Evolutionary conservation across 495 filamentous ascomycete genomes (phyloP).

Genomic region (Daldinia grandis): DNA sequence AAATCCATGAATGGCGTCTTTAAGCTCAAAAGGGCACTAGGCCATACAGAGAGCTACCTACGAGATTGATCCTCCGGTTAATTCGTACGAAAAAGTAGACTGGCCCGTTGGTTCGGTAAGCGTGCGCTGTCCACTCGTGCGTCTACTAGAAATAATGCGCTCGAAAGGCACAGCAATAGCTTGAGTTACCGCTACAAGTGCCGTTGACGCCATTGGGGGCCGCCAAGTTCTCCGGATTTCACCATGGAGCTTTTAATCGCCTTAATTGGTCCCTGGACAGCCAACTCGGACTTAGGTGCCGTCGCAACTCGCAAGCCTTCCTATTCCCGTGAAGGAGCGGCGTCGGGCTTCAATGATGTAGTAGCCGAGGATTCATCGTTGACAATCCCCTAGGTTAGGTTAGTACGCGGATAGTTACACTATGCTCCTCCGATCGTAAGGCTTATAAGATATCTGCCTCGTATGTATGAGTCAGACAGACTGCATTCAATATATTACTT

Average conservation of each 20-base stretch:
- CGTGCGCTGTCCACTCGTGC: background rate
- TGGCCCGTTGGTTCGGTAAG: background rate
- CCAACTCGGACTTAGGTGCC: no score
- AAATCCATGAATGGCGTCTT: background rate
- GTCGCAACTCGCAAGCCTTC: background rate
- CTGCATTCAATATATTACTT: background rate
- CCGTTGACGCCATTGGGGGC: background rate
- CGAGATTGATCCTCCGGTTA: background rate
- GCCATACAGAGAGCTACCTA: background rate
- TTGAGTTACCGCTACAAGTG: background rate
- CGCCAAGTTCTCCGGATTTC: background rate
- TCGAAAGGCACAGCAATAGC: background rate
- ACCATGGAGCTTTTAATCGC: background rate
- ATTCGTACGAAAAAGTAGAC: background rate
- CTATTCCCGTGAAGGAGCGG: background rate
- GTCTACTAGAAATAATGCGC: background rate
- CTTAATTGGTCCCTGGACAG: background rate
- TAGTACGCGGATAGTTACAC: background rate
- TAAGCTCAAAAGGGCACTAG: background rate
- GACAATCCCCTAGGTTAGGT: background rate
- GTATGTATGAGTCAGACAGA: background rate
- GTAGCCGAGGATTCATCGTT: background rate
- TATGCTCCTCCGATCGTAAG: background rate
- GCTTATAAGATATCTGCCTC: background rate
- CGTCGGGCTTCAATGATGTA: background rate